Conservation (phyloP, 176 grass and related monocot genomes). For the Microstegium vimineum region DNA sequence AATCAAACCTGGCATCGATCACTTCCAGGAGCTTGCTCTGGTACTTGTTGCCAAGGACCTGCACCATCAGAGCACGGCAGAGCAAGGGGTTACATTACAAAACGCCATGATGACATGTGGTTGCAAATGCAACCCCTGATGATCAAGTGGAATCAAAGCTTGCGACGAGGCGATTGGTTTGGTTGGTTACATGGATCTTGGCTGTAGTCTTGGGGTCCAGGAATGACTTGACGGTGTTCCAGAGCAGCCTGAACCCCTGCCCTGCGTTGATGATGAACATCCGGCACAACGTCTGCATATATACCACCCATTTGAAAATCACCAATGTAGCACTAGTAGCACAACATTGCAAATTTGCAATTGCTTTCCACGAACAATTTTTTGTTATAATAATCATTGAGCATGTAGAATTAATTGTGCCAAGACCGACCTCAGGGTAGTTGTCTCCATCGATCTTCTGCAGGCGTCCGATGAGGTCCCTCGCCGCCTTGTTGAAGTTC, state of each 20-base stretch:
- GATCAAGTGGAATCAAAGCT: background rate
- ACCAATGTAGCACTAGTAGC: background rate
- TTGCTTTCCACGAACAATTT: background rate
- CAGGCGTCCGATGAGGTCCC: conserved; percentile 81
- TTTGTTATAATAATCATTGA: no score
- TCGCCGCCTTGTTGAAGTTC: conserved; percentile 89
- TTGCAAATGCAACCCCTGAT: background rate
- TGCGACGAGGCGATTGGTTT: background rate
- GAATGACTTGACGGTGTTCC: conserved; percentile 97
- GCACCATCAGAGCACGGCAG: background rate
- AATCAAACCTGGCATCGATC: conserved; percentile 88
- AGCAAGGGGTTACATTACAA: background rate
- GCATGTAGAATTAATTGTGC: no score
- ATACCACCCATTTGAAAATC: background rate
- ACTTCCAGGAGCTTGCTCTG: conserved; percentile 92
- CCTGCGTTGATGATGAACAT: conserved; percentile 99
- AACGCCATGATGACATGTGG: background rate
- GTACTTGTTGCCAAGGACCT: conserved; percentile 94
- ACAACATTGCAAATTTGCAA: background rate
- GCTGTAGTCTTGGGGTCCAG: conserved; percentile 93
- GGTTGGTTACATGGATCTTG: conserved; percentile 81
- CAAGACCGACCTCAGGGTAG: conserved; percentile 73
- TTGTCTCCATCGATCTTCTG: conserved; percentile 93
- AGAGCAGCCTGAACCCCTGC: conserved; percentile 86
- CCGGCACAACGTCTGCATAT: conserved; percentile 71